A percentile compares a stretch with the other conserved stretches of the same genome.
Conservation (phyloP, 75 land plant genomes). For the Picea glauca region DNA sequence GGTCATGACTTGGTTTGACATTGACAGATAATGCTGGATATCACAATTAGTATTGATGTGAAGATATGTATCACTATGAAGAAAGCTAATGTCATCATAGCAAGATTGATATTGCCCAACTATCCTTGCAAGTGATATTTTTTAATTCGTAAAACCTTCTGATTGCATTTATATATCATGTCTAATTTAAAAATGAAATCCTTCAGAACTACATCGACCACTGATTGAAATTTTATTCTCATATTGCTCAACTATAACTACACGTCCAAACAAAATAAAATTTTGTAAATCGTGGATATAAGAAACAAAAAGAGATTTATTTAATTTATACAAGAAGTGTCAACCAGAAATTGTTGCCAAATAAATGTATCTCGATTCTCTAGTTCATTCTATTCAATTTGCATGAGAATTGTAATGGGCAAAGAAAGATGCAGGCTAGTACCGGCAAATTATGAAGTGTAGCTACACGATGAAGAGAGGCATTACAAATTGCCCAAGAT, state of each 20-base stretch:
- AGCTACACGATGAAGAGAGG: slow-evolving; percentile 77
- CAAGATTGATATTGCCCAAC: background rate
- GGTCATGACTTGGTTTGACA: background rate
- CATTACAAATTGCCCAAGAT: slow-evolving; percentile 58
- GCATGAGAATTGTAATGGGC: background rate
- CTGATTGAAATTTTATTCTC: background rate
- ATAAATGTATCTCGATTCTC: background rate
- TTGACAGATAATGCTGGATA: background rate
- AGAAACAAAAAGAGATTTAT: too few species aligned
- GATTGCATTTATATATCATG: background rate
- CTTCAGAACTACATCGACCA: background rate
- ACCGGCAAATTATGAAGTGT: slow-evolving; percentile 64
- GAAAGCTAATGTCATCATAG: background rate
- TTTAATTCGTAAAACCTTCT: background rate
- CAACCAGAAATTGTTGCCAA: background rate
- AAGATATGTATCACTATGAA: background rate
- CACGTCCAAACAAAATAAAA: background rate
- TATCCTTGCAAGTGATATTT: background rate
- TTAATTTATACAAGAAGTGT: too few species aligned
- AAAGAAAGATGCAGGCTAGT: background rate
- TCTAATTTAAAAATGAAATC: background rate
- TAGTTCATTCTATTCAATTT: background rate
- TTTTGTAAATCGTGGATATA: too few species aligned
- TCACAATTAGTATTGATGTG: background rate
- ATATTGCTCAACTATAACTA: background rate